These are phyloP conservation scores for Rhizophora apiculata DNA, from an alignment of 345 rosid species.

Conservation along the genomic window DNA sequence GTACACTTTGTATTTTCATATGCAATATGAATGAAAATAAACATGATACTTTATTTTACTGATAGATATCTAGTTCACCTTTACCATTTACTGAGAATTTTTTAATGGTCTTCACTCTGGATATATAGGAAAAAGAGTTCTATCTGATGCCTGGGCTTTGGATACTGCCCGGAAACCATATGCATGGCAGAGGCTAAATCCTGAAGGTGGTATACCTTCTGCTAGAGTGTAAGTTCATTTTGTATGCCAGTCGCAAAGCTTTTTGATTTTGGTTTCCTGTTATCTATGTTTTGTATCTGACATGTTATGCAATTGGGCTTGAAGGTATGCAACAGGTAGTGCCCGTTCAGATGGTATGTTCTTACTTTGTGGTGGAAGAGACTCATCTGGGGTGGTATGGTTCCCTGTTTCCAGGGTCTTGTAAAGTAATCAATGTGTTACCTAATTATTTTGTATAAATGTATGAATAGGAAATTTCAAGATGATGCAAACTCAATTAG, in stretches of 20 bases:
- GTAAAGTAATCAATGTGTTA: background rate
- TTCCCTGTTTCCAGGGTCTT: constrained; percentile 15
- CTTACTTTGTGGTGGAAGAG: constrained; percentile 98
- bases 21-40: background rate
- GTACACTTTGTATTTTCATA: background rate
- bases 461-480: too few species aligned
- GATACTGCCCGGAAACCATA: constrained; percentile 99
- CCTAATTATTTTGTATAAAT: too few species aligned
- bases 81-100: background rate
- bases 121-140: constrained; percentile 73
- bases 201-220: constrained; percentile 89
- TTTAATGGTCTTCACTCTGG: background rate
- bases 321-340: constrained; percentile 94
- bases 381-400: constrained; percentile 76
- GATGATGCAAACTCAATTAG: background rate
- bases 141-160: constrained; percentile 91
- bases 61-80: constrained; percentile 8
- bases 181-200: constrained; percentile 81
- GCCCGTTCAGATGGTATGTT: constrained; percentile 99
- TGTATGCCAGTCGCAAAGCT: constrained; percentile 6
- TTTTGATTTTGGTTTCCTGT: constrained; percentile 9
- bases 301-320: constrained; percentile 10
- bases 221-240: constrained; percentile 81
- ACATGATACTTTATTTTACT: background rate
- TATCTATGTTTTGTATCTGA: constrained; percentile 16